Base-by-base conservation (phyloP, 2,329 filamentous ascomycete species). In the Colletotrichum neosansevieriae region DNA sequence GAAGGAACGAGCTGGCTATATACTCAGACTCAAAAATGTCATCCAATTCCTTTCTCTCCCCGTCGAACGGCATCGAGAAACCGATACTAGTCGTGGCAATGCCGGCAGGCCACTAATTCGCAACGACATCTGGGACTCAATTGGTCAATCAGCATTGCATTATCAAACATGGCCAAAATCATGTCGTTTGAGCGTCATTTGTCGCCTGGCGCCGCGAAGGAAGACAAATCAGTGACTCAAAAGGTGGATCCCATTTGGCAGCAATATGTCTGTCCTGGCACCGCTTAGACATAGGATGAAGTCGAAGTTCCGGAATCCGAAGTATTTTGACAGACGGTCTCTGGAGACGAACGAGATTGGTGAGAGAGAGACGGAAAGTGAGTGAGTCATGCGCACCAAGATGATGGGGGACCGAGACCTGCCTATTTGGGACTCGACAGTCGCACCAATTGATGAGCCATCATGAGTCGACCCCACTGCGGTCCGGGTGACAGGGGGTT, bases 391-490 rank as follows among this genome's bases (percentile, higher is more conserved):
- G 17, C 24, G 32, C 47, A 24, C 51, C 50, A 36, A 17, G 24
- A 21, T 5, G 19, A 0, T 59, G 15, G 10, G 6, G 45, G 61
- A 12, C 4, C 36, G 21, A 65, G 61, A 57, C 66, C 62, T 66
- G 59, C 66, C 61, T 42, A 2, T 60, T 69, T 42, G 54, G 66
- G 66, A 59, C 15, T 53, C 13, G 34, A 49, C 32, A 24, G 56
- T 38, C 40, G 21, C 40, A 58, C 21, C 66, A 42, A 56, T 65
- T 60, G 66, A 66, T 66, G 61, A 60, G 61, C 61, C 57, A 60
- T 65, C 56, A 56, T 59, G 21, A 59, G 49, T 40, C 45, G 54
- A 40, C 65, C 40, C 50, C 34, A 36, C 49, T 15, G 17, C 62
- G 56, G 34, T 50, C 60, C 32, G 45, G 5, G 21, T 38, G 53